phyloP scores from a whole-genome alignment of 192 early-diverging fungal species.

The Podila clonocystis region DNA sequence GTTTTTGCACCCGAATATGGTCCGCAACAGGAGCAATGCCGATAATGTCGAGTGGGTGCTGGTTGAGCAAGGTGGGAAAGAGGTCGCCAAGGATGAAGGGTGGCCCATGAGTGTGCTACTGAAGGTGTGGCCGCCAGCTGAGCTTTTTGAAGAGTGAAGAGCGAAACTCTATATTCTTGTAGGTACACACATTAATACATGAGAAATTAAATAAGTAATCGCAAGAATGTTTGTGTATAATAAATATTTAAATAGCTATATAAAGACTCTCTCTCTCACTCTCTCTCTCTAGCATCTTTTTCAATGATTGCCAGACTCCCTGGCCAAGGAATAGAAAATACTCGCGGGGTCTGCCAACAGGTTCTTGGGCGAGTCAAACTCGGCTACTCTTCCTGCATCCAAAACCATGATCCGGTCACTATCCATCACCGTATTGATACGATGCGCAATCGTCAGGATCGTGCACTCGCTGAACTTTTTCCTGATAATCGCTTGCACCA shows the following conservation, averaged over 20 bases:
- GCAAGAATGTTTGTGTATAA: not conserved
- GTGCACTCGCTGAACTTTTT: constrained; percentile 79
- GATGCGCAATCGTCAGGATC: constrained; percentile 91
- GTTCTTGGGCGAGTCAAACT: constrained; percentile 67
- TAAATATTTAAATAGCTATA: not conserved
- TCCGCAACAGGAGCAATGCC: not conserved
- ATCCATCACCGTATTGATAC: constrained; percentile 84
- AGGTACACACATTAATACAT: not conserved
- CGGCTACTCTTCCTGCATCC: constrained; percentile 68
- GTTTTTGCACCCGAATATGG: constrained; percentile 10
- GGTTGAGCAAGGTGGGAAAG: constrained; percentile 17
- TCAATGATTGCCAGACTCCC: constrained; percentile 26
- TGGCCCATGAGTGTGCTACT: constrained; percentile 22
- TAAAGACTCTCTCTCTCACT: no score
- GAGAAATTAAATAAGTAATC: not conserved
- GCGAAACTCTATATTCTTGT: no score
- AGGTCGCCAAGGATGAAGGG: constrained; percentile 23
- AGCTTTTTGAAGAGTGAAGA: not conserved
- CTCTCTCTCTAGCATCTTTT: not conserved
- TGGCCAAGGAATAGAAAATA: constrained; percentile 54
- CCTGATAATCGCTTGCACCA: constrained; percentile 90
- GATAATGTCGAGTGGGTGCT: constrained; percentile 36
- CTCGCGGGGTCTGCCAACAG: constrained; percentile 57
- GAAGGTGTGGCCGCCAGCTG: constrained; percentile 21
- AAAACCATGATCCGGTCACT: constrained; percentile 85